A percentile compares a stretch with the other conserved stretches of the same genome.
Evolutionary conservation across 176 grass and related monocot genomes (phyloP).

Genomic region (Oryza glaberrima): DNA sequence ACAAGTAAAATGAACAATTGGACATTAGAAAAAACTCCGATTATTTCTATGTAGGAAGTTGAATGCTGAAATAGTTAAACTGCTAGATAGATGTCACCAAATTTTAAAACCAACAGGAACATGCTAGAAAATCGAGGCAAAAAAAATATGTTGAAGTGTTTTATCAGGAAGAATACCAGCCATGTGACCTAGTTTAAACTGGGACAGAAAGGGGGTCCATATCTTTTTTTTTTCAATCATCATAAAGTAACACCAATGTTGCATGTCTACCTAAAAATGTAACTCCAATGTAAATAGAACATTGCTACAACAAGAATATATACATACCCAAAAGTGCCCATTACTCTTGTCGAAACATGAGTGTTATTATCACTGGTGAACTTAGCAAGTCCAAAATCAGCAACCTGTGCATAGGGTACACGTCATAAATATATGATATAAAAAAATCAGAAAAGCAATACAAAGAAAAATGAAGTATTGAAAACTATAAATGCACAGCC

Average conservation of each 20-base stretch:
- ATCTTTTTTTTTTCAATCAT: neutral
- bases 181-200: neutral
- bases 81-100: neutral
- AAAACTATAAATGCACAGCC: neutral
- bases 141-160: neutral
- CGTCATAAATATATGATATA: slow-evolving; percentile 17
- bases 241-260: neutral
- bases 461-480: neutral
- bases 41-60: neutral
- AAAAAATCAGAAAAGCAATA: neutral
- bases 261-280: neutral
- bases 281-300: neutral
- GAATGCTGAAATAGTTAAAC: slow-evolving; percentile 5
- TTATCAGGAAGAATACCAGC: neutral
- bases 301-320: neutral
- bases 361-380: slow-evolving; percentile 67
- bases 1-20: slow-evolving; percentile 25
- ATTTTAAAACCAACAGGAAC: neutral
- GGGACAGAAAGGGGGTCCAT: neutral
- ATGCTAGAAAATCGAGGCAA: slow-evolving; percentile 8
- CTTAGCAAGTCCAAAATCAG: slow-evolving; percentile 82
- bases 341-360: slow-evolving; percentile 80
- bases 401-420: slow-evolving; percentile 48
- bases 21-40: slow-evolving; percentile 15
- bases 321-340: slow-evolving; percentile 79